Conservation (phyloP, 2,329 filamentous ascomycete species). For the Fusarium nurragi region DNA sequence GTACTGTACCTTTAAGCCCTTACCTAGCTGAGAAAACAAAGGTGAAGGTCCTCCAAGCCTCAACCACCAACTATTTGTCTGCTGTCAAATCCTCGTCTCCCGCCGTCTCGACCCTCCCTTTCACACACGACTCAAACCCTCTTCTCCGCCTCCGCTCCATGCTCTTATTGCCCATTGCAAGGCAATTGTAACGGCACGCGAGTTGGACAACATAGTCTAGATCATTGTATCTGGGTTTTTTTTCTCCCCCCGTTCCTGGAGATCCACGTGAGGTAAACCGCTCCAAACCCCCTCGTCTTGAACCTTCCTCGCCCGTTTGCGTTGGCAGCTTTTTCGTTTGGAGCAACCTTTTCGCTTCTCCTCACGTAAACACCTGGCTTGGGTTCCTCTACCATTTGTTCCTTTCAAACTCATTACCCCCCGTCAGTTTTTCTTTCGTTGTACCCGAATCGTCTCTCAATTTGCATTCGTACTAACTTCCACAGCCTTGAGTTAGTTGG, state of each 20-base stretch:
- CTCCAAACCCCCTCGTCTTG: constrained; percentile 34
- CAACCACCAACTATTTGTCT: constrained; percentile 49
- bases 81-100: constrained; percentile 43
- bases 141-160: constrained; percentile 45
- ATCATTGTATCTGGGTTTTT: constrained; percentile 36
- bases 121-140: constrained; percentile 39
- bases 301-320: constrained; percentile 29
- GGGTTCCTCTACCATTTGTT: constrained; percentile 7
- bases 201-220: constrained; percentile 50
- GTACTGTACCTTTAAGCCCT: constrained; percentile 8
- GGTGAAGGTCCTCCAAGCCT: constrained; percentile 49
- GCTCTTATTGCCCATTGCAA: constrained; percentile 52
- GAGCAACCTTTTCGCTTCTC: constrained; percentile 37
- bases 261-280: constrained; percentile 46
- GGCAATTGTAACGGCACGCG: constrained; percentile 51
- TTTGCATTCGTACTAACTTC: constrained; percentile 34
- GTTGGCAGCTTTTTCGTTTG: constrained; percentile 31
- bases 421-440: constrained; percentile 3
- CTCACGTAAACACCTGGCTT: constrained; percentile 29
- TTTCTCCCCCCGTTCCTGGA: constrained; percentile 28
- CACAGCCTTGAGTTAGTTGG: constrained; percentile 36
- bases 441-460: constrained; percentile 25
- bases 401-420: constrained; percentile 6
- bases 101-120: constrained; percentile 45
- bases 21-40: constrained; percentile 50